Percentiles rank a stretch among this genome's conserved stretches.
Evolutionary conservation across 2,329 filamentous ascomycete species (phyloP).

Genomic region (Clonostachys rhizophaga): DNA sequence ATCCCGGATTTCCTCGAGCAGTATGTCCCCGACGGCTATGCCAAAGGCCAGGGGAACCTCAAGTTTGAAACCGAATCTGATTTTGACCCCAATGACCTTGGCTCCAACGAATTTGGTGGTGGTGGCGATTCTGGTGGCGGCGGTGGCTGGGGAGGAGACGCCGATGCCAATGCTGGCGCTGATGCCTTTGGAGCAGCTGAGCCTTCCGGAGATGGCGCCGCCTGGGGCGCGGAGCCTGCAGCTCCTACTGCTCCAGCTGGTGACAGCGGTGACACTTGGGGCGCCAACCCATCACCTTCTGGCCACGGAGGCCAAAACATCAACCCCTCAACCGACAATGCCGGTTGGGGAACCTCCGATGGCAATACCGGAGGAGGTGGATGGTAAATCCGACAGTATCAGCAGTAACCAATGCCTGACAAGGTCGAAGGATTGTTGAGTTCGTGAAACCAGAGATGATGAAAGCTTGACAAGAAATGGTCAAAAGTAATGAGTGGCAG

Average conservation of each 20-base stretch:
- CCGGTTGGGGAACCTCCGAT: background rate
- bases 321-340: too few species aligned
- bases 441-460: too few species aligned
- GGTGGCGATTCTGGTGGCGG: conserved; percentile 10
- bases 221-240: conserved; percentile 2
- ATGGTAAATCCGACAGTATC: too few species aligned
- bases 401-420: too few species aligned
- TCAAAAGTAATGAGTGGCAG: too few species aligned
- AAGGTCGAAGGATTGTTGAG: too few species aligned
- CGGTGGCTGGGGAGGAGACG: conserved; percentile 8
- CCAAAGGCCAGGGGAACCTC: conserved; percentile 28
- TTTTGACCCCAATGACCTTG: conserved; percentile 33
- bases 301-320: background rate
- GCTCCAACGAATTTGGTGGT: conserved; percentile 7
- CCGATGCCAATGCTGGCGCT: conserved; percentile 10
- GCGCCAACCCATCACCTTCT: background rate
- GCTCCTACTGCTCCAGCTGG: conserved; percentile 4
- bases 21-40: conserved; percentile 53
- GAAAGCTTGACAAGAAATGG: too few species aligned
- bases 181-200: conserved; percentile 3
- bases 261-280: conserved; percentile 5
- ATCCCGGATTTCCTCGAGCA: conserved; percentile 77
- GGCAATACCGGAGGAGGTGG: background rate
- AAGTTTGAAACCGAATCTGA: conserved; percentile 53
- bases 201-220: background rate